Conservation (phyloP, 176 grass and related monocot genomes). For the Eragrostis curvula region DNA sequence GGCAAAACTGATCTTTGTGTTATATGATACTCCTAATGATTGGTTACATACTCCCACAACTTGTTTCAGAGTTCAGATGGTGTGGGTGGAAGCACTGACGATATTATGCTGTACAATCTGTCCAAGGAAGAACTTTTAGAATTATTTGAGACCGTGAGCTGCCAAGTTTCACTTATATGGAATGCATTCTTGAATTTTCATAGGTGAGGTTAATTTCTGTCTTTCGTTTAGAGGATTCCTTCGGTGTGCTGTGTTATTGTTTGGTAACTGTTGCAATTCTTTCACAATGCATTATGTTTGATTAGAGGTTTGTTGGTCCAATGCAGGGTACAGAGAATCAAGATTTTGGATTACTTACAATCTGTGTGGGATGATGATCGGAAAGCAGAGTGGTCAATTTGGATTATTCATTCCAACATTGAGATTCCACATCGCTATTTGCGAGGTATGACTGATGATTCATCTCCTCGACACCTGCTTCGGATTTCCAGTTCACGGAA, state of each 20-base stretch:
- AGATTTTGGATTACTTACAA: conserved; percentile 80
- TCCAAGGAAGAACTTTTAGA: conserved; percentile 78
- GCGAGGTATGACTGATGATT: conserved; percentile 59
- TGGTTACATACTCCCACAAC: conserved; percentile 32
- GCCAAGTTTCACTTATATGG: conserved; percentile 85
- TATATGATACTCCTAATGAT: conserved; percentile 21
- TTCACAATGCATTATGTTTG: conserved; percentile 26
- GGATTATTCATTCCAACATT: conserved; percentile 92
- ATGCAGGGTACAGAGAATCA: conserved; percentile 75
- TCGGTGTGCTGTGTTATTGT: neutral
- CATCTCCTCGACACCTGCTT: conserved; percentile 71
- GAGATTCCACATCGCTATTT: conserved; percentile 83
- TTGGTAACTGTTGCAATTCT: conserved; percentile 25
- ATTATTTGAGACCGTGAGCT: conserved; percentile 70
- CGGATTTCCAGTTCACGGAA: conserved; percentile 63
- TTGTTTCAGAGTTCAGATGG: conserved; percentile 73
- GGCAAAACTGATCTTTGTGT: neutral
- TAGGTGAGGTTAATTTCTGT: conserved; percentile 49
- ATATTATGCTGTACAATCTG: conserved; percentile 69
- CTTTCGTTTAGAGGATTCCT: conserved; percentile 30
- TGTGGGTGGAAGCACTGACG: conserved; percentile 52
- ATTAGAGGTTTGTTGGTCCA: conserved; percentile 21
- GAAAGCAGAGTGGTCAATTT: conserved; percentile 94
- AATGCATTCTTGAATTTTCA: conserved; percentile 93
- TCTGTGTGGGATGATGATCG: conserved; percentile 72